A percentile compares a stretch with the other conserved stretches of the same genome.
These are phyloP conservation scores for Patellaria atrata DNA, from an alignment of 495 filamentous ascomycete genomes.

Conservation along the genomic window DNA sequence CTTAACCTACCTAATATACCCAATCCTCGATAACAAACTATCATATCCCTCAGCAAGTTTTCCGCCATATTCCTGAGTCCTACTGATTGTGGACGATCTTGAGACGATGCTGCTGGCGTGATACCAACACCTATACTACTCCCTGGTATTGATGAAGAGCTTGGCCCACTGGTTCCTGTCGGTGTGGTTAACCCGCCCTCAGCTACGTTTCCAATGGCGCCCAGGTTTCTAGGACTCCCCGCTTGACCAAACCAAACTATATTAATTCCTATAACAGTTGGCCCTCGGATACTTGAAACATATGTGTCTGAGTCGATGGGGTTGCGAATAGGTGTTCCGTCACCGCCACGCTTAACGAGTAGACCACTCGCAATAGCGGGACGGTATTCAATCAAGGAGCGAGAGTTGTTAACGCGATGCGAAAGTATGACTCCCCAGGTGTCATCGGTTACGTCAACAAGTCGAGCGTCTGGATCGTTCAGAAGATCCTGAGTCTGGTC, in stretches of 20 bases:
- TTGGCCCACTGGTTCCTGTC: not conserved
- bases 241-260: slow-evolving; percentile 38
- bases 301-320: slow-evolving; percentile 7
- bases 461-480: slow-evolving; percentile 52
- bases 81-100: slow-evolving; percentile 45
- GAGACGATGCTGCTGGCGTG: not conserved
- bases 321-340: slow-evolving; percentile 19
- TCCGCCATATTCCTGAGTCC: slow-evolving; percentile 50
- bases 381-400: slow-evolving; percentile 46
- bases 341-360: slow-evolving; percentile 58
- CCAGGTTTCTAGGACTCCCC: too few relatives aligned
- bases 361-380: slow-evolving; percentile 58
- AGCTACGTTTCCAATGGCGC: too few relatives aligned
- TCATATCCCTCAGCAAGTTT: slow-evolving; percentile 49
- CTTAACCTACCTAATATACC: slow-evolving; percentile 55
- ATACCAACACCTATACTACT: not conserved
- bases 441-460: slow-evolving; percentile 67
- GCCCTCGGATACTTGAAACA: too few relatives aligned
- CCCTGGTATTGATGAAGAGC: not conserved
- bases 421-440: slow-evolving; percentile 64
- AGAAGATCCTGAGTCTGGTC: slow-evolving; percentile 12
- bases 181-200: too few relatives aligned
- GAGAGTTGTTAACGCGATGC: slow-evolving; percentile 56
- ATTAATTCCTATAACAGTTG: slow-evolving; percentile 16
- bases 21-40: slow-evolving; percentile 64